Evolutionary conservation across 2,329 filamentous ascomycete species (phyloP).

Genomic region (Sclerotiophoma versabilis): DNA sequence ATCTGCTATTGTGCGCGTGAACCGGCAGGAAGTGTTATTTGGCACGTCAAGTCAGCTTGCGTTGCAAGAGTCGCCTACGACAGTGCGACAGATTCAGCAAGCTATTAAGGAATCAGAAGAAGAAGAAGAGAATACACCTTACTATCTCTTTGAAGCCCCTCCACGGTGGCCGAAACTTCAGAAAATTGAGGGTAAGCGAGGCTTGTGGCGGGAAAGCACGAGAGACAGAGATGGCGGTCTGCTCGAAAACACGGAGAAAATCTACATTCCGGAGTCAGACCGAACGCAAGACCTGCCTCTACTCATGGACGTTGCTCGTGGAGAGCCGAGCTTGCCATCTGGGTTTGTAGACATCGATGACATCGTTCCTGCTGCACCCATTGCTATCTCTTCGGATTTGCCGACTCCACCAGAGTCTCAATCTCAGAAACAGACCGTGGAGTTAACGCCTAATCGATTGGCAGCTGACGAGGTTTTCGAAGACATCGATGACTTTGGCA

Average conservation of each 20-base stretch:
- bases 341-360: slow-evolving; percentile 34
- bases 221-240: slow-evolving; percentile 42
- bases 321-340: slow-evolving; percentile 5
- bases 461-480: slow-evolving; percentile 18
- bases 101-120: slow-evolving; percentile 46
- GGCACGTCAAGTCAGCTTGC: slow-evolving; percentile 52
- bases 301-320: slow-evolving; percentile 29
- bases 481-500: slow-evolving; percentile 36
- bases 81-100: slow-evolving; percentile 45
- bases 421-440: neutral
- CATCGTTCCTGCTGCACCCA: slow-evolving; percentile 12
- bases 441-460: neutral
- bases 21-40: slow-evolving; percentile 48
- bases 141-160: neutral
- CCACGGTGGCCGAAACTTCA: slow-evolving; percentile 28
- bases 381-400: slow-evolving; percentile 33
- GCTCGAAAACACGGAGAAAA: slow-evolving; percentile 33
- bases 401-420: slow-evolving; percentile 23
- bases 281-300: slow-evolving; percentile 41
- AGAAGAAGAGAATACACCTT: slow-evolving; percentile 16
- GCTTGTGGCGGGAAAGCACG: slow-evolving; percentile 45
- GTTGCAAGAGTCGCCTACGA: slow-evolving; percentile 47
- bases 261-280: slow-evolving; percentile 42
- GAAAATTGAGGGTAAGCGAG: slow-evolving; percentile 29
- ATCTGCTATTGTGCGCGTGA: slow-evolving; percentile 36